A percentile compares a stretch with the other conserved stretches of the same genome.
Evolutionary conservation across 441 rosid genomes (phyloP).

Genomic region (Raphanus hybrid): DNA sequence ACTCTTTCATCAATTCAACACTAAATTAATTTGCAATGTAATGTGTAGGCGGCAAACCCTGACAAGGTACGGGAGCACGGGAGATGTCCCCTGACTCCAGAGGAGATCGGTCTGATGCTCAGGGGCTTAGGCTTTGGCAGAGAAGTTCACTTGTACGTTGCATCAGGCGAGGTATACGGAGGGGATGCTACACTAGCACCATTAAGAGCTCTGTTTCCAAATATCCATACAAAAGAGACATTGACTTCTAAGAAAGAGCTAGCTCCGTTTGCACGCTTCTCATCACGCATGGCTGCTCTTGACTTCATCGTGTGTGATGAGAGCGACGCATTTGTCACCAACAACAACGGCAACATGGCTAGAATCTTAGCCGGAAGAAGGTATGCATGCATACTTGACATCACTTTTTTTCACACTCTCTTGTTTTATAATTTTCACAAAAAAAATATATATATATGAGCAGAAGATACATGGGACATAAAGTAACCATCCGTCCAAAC

Average conservation of each 20-base stretch:
- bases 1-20: not conserved
- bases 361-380: conserved; percentile 70
- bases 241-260: conserved; percentile 54
- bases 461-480: conserved; percentile 82
- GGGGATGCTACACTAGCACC: conserved; percentile 66
- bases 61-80: conserved; percentile 62
- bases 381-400: conserved; percentile 34
- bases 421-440: conserved; percentile 4
- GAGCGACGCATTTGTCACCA: conserved; percentile 66
- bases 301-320: conserved; percentile 70
- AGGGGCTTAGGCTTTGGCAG: conserved; percentile 68
- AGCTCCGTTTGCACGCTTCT: conserved; percentile 53
- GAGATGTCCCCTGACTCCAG: conserved; percentile 66
- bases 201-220: conserved; percentile 63
- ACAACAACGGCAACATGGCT: conserved; percentile 78
- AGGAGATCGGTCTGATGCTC: conserved; percentile 70
- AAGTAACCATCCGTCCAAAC: conserved; percentile 72
- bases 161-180: conserved; percentile 69
- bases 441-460: not conserved
- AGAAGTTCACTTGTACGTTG: conserved; percentile 66
- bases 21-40: conserved; percentile 19
- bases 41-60: conserved; percentile 56
- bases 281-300: conserved; percentile 75
- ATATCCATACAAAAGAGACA: conserved; percentile 63
- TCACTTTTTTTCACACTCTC: not conserved